phyloP scores from a whole-genome alignment of 139 green algal species.

The Bryopsis sp. region DNA sequence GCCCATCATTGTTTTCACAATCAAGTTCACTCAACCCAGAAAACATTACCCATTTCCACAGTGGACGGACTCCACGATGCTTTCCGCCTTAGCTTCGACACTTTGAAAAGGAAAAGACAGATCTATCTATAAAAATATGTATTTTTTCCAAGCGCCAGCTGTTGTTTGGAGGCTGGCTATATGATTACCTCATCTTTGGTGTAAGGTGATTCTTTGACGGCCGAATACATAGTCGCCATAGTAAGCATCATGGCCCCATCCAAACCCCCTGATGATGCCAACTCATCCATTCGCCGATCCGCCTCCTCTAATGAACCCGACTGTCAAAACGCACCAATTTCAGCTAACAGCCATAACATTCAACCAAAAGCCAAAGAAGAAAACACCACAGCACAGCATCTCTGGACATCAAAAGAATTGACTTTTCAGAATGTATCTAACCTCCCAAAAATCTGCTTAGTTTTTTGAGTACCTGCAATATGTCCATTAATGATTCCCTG shows the following conservation, averaged over 20 bases:
- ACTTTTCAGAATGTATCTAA: not conserved
- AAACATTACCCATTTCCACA: too few relatives aligned
- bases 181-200: conserved; percentile 50
- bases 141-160: too few relatives aligned
- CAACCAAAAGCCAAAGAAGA: not conserved
- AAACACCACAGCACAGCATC: not conserved
- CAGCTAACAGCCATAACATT: not conserved
- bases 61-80: too few relatives aligned
- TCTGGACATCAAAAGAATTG: not conserved
- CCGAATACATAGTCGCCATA: conserved; percentile 69
- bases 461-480: conserved; percentile 1
- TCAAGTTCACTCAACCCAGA: too few relatives aligned
- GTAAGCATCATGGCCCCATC: conserved; percentile 70
- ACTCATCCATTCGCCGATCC: conserved; percentile 58
- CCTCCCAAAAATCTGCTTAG: not conserved
- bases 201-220: conserved; percentile 55
- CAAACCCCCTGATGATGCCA: conserved; percentile 44
- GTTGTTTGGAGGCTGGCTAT: too few relatives aligned
- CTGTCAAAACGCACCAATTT: conserved; percentile 9
- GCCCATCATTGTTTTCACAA: too few relatives aligned
- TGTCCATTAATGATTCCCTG: conserved; percentile 5
- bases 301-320: conserved; percentile 41
- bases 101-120: not conserved
- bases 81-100: too few relatives aligned
- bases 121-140: not conserved